Evolutionary conservation across 106 monocot genomes (phyloP).

Genomic region (Iris macrosiphon): DNA sequence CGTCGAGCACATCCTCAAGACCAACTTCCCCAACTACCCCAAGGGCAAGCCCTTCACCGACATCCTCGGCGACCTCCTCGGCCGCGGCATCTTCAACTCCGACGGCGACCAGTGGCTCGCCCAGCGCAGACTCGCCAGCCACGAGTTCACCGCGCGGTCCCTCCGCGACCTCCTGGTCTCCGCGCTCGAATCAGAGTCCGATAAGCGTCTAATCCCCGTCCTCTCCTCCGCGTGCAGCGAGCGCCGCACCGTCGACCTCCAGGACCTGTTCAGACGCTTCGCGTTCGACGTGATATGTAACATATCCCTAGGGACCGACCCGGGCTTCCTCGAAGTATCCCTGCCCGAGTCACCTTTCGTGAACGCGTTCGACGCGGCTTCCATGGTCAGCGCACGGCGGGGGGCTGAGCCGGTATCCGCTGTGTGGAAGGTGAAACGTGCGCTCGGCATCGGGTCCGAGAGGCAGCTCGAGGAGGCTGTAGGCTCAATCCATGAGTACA

Average conservation of each 20-base stretch:
- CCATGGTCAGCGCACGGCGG: slow-evolving; percentile 19
- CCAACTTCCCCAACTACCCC: slow-evolving; percentile 34
- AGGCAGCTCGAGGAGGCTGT: slow-evolving; percentile 9
- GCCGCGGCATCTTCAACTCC: slow-evolving; percentile 31
- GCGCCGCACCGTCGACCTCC: slow-evolving; percentile 7
- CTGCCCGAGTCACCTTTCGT: neutral
- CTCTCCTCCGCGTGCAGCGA: neutral
- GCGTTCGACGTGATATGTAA: slow-evolving; percentile 18
- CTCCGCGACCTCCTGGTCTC: slow-evolving; percentile 12
- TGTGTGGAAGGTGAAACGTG: slow-evolving; percentile 31
- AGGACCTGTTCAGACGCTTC: slow-evolving; percentile 7
- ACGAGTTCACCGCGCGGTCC: slow-evolving; percentile 15
- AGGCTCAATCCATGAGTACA: slow-evolving; percentile 3
- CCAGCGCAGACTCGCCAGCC: slow-evolving; percentile 26
- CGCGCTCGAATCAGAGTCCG: neutral
- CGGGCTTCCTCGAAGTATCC: slow-evolving; percentile 3
- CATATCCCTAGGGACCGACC: slow-evolving; percentile 17
- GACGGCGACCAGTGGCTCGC: slow-evolving; percentile 19
- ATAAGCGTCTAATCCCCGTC: slow-evolving; percentile 5
- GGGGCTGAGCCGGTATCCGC: slow-evolving; percentile 6
- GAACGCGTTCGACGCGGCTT: slow-evolving; percentile 30
- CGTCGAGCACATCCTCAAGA: slow-evolving; percentile 23
- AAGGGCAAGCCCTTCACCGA: slow-evolving; percentile 28
- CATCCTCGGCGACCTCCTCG: slow-evolving; percentile 33
- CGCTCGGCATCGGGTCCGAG: slow-evolving; percentile 17